Conservation (phyloP, 306 rosid genomes). For the Mimosa pudica region DNA sequence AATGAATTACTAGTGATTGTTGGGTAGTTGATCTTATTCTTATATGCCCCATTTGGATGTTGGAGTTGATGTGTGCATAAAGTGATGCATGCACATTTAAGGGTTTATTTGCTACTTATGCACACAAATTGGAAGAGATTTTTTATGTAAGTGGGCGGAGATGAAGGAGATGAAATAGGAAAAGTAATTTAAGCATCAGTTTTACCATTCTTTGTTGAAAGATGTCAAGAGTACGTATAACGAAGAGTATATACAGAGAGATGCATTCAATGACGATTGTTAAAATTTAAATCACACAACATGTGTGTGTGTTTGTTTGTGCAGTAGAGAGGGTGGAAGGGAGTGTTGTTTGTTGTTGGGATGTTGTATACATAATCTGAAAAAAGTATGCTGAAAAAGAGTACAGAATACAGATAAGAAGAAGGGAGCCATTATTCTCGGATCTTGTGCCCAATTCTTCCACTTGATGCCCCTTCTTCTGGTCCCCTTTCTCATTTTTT, state of each 20-base stretch:
- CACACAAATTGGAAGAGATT: neutral
- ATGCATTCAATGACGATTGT: no score
- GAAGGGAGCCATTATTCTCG: constrained; percentile 39
- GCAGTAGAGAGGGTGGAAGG: neutral
- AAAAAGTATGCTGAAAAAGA: neutral
- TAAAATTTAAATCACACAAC: no score
- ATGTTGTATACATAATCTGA: no score
- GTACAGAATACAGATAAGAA: constrained; percentile 28
- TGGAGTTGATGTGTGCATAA: neutral
- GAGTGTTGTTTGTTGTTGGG: neutral
- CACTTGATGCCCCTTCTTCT: neutral
- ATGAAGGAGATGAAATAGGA: neutral
- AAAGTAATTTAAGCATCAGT: neutral
- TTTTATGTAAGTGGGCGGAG: neutral
- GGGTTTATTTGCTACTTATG: neutral
- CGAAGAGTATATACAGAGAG: no score
- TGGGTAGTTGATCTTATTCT: neutral
- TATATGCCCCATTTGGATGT: no score
- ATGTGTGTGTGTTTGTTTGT: no score
- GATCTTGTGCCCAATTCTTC: constrained; percentile 40
- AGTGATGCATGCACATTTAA: neutral
- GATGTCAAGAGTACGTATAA: neutral
- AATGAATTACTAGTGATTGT: no score
- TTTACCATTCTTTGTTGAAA: neutral
- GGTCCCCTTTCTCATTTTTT: neutral